Conservation (phyloP, 805 yeast species). For the Crinitomyces ghanaensis region DNA sequence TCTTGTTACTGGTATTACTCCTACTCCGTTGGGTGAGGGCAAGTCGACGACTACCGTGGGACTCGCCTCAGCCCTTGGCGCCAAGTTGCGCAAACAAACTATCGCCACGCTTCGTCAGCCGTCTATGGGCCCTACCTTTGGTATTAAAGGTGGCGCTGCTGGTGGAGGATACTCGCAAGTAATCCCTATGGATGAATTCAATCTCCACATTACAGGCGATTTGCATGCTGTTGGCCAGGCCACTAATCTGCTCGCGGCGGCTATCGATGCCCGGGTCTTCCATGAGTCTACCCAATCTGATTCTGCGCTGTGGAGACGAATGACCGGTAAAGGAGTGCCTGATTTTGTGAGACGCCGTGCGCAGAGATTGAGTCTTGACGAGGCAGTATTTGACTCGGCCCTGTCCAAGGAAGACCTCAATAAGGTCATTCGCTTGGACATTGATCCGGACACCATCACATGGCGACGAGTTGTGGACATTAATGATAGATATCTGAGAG, state of each 20-base stretch:
- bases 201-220: constrained; percentile 95
- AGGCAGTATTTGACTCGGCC: constrained; percentile 73
- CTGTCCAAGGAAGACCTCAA: constrained; percentile 66
- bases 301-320: constrained; percentile 66
- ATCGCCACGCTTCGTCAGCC: constrained; percentile 97
- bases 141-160: constrained; percentile 98
- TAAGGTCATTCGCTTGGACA: constrained; percentile 71
- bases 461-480: constrained; percentile 91
- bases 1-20: constrained; percentile 94
- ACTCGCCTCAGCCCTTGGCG: constrained; percentile 91
- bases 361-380: constrained; percentile 65
- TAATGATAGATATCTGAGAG: constrained; percentile 85
- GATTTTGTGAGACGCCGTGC: constrained; percentile 69
- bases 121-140: constrained; percentile 97
- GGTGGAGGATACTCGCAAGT: constrained; percentile 99
- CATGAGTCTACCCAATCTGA: constrained; percentile 85
- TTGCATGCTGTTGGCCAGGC: constrained; percentile 95
- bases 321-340: constrained; percentile 89
- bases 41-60: constrained; percentile 95
- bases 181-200: constrained; percentile 97
- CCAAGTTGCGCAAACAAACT: constrained; percentile 69
- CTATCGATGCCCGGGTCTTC: constrained; percentile 93
- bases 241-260: constrained; percentile 88
- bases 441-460: constrained; percentile 82
- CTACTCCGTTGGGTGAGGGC: constrained; percentile 97